phyloP scores from a whole-genome alignment of 2,329 filamentous ascomycete species.

The Mycosphaerella arachidis region DNA sequence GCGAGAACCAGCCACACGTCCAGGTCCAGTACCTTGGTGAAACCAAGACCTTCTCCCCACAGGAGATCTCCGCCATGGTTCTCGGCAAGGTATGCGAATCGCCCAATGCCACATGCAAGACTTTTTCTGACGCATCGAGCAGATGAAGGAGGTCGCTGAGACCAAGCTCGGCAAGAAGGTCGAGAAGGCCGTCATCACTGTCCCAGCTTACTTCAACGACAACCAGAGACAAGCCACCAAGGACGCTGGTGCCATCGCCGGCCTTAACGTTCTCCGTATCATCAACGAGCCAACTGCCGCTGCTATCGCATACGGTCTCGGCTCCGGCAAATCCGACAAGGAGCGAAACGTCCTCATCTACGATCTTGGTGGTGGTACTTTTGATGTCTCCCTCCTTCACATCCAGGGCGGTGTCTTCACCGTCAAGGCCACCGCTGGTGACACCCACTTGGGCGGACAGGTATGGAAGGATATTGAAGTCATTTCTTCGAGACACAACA shows the following conservation, averaged over 20 bases:
- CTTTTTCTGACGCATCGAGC: slow-evolving; percentile 21
- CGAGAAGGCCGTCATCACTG: slow-evolving; percentile 97
- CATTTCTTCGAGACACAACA: neutral
- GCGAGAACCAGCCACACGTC: slow-evolving; percentile 81
- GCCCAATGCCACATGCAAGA: neutral
- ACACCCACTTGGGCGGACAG: slow-evolving; percentile 70
- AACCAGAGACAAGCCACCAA: slow-evolving; percentile 99
- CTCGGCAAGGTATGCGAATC: slow-evolving; percentile 73
- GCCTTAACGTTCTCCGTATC: slow-evolving; percentile 98
- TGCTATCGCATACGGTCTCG: slow-evolving; percentile 94
- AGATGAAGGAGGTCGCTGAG: slow-evolving; percentile 99
- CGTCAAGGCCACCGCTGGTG: slow-evolving; percentile 96
- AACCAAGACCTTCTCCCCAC: slow-evolving; percentile 92
- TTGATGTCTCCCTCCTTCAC: slow-evolving; percentile 98
- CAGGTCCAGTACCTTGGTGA: slow-evolving; percentile 94
- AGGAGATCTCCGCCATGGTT: slow-evolving; percentile 99
- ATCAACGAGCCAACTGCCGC: slow-evolving; percentile 99
- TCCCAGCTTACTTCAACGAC: slow-evolving; percentile 99
- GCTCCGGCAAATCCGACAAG: slow-evolving; percentile 63
- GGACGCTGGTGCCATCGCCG: slow-evolving; percentile 95
- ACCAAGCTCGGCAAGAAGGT: slow-evolving; percentile 98
- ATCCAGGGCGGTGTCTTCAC: slow-evolving; percentile 99
- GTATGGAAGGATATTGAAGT: too few relatives aligned
- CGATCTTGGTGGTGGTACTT: slow-evolving; percentile 99
- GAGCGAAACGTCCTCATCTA: slow-evolving; percentile 99